Conservation (phyloP, 225 moss, liverwort and hornwort species). For the Pseudoscleropodium purum region DNA sequence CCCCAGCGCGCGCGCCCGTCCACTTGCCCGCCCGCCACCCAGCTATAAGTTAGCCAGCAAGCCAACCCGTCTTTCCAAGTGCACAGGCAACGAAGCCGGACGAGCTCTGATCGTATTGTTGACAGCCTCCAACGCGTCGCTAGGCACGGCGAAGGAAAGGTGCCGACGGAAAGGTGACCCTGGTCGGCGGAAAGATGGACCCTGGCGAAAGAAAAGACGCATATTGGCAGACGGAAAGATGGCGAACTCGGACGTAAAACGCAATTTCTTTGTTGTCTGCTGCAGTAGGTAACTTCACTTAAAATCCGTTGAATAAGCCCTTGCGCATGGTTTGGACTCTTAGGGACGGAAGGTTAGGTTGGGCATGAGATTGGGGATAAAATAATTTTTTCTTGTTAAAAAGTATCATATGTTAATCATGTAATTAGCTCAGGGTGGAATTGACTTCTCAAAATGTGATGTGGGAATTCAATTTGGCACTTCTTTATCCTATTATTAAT, state of each 20-base stretch:
- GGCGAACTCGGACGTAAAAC: background rate
- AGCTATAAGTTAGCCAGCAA: background rate
- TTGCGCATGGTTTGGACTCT: background rate
- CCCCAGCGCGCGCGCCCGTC: no score
- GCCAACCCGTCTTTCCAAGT: background rate
- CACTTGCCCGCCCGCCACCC: background rate
- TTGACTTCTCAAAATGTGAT: background rate
- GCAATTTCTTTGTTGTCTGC: background rate
- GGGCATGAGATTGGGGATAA: background rate
- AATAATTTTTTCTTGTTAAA: background rate
- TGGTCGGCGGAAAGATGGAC: background rate
- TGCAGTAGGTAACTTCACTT: background rate
- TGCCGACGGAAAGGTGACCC: conserved; percentile 6
- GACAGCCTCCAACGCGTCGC: conserved; percentile 17
- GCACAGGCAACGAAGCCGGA: background rate
- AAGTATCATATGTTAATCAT: no score
- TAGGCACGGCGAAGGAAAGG: background rate
- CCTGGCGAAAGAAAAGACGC: background rate
- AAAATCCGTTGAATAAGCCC: background rate
- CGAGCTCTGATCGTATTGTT: conserved; percentile 1
- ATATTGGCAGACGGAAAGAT: background rate
- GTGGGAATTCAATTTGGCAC: background rate
- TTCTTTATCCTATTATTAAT: background rate
- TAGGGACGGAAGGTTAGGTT: no score
- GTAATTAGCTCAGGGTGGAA: background rate